Evolutionary conservation across 139 green algal genomes (phyloP), one percentile per base, ranked within the genome.

Genomic region (Volvox reticuliferus): DNA sequence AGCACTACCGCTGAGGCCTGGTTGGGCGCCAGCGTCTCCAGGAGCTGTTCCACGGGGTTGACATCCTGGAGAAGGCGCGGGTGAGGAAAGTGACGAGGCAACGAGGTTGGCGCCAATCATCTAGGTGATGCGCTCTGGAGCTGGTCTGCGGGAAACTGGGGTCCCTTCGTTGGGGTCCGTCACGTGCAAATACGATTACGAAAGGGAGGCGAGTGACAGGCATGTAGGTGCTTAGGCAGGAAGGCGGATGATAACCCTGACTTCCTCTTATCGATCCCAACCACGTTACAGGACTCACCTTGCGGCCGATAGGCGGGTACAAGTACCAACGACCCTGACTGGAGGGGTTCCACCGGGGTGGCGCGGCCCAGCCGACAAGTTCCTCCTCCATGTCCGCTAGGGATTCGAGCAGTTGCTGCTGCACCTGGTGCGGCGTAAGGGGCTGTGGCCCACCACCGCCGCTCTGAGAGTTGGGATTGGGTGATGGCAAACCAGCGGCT

Each of bases 261-360:
- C 44, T 55, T 55, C 44, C 44, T 55, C 44, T 55, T 55, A 55
- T 9, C 9, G 44, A 9, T 55, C 44, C 44, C 44, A 55, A 55
- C 44, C 44, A 5, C 44, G 44, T 55, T 14, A 9, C 44, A 14
- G 37, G 14, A 84, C 36, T 12, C 75, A 81, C 85, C 85, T 89
- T 67, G 28, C 69, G 69, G 69, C 85, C 69, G 69, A 89, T 89
- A 71, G 85, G 85, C 85, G 85, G 85, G 68, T 89, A 89, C 17
- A 89, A 16, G 69, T 89, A 82, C 69, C 69, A 89, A 50, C 69
- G 69, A 36, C 85, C 85, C 69, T 89, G 85, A 36, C 50, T 82
- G 69, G 69, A 12, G 0, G 85, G 85, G 17, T 89, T 35, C 85
- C 85, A 89, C 5, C 21, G 6, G 28, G 85, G 69, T 26, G 69